These are phyloP conservation scores for Colletotrichum abscissum DNA, from an alignment of 2,329 filamentous ascomycete genomes.

Conservation along the genomic window DNA sequence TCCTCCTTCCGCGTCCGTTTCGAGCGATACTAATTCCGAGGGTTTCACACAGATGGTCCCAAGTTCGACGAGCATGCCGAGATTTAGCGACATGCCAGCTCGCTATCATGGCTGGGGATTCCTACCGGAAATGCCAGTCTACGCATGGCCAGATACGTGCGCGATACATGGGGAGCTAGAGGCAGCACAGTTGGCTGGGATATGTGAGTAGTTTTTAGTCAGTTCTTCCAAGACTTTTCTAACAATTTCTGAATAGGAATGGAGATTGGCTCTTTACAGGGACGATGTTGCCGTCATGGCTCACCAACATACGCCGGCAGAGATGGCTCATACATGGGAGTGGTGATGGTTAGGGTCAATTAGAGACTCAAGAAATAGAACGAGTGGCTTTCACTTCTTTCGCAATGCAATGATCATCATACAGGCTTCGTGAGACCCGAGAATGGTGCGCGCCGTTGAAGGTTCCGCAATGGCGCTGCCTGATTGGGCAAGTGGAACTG, in stretches of 20 bases:
- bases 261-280: not conserved
- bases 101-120: slow-evolving; percentile 24
- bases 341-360: not conserved
- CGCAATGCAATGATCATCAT: not conserved
- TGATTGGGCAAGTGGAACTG: not conserved
- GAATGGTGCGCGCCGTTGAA: not conserved
- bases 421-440: not conserved
- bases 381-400: not conserved
- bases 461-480: not conserved
- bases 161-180: slow-evolving; percentile 17
- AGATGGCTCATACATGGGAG: not conserved
- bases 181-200: slow-evolving; percentile 9
- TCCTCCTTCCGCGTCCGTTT: slow-evolving; percentile 6
- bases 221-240: not conserved
- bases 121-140: not conserved
- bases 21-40: slow-evolving; percentile 34
- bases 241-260: not conserved
- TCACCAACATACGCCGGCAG: not conserved
- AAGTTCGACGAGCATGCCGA: slow-evolving; percentile 2
- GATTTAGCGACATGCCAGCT: slow-evolving; percentile 7
- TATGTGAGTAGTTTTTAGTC: slow-evolving; percentile 6
- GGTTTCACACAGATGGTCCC: slow-evolving; percentile 26
- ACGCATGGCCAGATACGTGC: slow-evolving; percentile 17
- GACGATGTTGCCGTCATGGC: not conserved
- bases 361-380: not conserved